Evolutionary conservation across 2,329 filamentous ascomycete species (phyloP).

Genomic region (Tolypocladium ovalisporum): DNA sequence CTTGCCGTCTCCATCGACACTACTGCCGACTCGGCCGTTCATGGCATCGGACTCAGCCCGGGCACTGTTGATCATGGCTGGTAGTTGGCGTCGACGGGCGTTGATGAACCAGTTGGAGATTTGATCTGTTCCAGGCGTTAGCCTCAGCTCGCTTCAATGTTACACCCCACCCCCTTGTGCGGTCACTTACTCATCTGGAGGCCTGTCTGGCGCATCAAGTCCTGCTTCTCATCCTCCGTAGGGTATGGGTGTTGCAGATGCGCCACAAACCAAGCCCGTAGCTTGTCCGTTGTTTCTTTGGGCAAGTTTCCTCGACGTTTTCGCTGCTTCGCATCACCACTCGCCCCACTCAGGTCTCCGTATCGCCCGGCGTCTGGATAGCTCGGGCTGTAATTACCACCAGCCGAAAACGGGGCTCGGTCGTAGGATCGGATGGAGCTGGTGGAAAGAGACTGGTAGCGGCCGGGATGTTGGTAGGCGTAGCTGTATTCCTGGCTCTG

Average conservation of each 20-base stretch:
- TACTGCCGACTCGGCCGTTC: constrained; percentile 16
- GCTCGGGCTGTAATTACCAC: constrained; percentile 23
- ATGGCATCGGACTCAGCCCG: constrained; percentile 39
- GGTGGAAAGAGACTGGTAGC: constrained; percentile 34
- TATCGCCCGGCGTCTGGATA: constrained; percentile 33
- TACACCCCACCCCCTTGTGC: neutral
- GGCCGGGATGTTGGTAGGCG: constrained; percentile 30
- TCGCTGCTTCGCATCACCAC: constrained; percentile 38
- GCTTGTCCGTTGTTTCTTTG: constrained; percentile 77
- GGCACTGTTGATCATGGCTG: constrained; percentile 46
- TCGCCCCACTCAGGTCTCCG: constrained; percentile 21
- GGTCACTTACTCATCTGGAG: constrained; percentile 66
- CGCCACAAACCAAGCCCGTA: constrained; percentile 69
- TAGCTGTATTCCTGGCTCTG: constrained; percentile 23
- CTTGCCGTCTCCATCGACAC: constrained; percentile 19
- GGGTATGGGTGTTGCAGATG: constrained; percentile 77
- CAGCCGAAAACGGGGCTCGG: constrained; percentile 30
- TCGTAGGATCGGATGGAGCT: constrained; percentile 32
- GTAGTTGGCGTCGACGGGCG: constrained; percentile 55
- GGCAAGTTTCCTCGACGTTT: constrained; percentile 75
- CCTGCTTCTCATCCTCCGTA: constrained; percentile 78
- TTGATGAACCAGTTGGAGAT: constrained; percentile 81
- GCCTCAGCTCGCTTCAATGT: neutral
- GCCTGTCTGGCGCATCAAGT: constrained; percentile 64
- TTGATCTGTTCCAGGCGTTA: constrained; percentile 36